Evolutionary conservation across 176 grass and related monocot species (phyloP), one percentile per base, ranked within the genome.

Genomic region (Elaeis guineensis): DNA sequence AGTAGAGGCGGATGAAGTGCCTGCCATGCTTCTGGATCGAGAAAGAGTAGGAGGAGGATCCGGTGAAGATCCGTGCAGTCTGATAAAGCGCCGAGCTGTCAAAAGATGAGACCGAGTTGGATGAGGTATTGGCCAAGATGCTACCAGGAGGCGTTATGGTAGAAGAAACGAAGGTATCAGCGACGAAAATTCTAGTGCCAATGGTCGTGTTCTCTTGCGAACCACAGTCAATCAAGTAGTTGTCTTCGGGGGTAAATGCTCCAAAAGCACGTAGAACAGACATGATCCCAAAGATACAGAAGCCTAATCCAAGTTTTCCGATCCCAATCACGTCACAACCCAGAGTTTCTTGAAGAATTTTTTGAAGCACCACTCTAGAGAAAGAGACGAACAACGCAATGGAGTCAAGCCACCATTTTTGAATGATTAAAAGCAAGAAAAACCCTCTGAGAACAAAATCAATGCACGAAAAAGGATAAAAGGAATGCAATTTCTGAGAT

Each of bases 1-100:
- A 90, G 57, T 96, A 81, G 35, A 96, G 63, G 30, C 92, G 87
- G 17, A 96, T 69, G 64, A 90, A 96, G 72, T 96, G 92, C 20
- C 92, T 66, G 5, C 92, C 87, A 59, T 70, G 87, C 74, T 74
- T 82, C 64, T 88, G 78, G 75, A 96, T 90, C 0, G 76, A 71
- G 55, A 96, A 96, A 21, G 92, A 81, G 63, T 96, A 96, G 1
- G 86, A 90, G 0, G 92, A 96, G 0, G 80, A 83, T 16, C 25
- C 52, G 0, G 78, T 85, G 69, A 96, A 90, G 69, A 96, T 74
- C 22, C 92, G 86, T 22, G 92, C 92, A 0, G 87, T 85, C 65
- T 73, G 64, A 59, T 90, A 90, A 50, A 96, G 92, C 0, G 63
- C 66, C 0, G 65, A 72, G 67, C 72, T 76, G 25, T 73, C 75